Percentiles rank a stretch among this genome's conserved stretches.
phyloP scores from a whole-genome alignment of 1,284 basidiomycete genomes.

The Pseudozyma thailandica region DNA sequence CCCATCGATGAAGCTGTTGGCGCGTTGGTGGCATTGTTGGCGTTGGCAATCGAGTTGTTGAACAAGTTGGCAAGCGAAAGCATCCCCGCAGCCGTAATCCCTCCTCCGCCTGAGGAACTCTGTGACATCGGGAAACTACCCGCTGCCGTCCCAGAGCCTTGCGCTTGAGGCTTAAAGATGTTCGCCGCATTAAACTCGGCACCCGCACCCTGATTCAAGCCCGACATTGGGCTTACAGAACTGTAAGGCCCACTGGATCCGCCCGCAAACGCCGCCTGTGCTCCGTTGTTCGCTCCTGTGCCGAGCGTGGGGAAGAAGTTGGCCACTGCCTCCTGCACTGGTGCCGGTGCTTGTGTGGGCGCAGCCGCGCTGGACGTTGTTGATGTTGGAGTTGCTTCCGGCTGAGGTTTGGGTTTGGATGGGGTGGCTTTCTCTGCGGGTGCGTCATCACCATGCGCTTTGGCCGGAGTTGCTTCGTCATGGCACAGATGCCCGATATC shows the following conservation, averaged over 20 bases:
- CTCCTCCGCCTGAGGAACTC: constrained; percentile 3
- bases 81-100: constrained; percentile 22
- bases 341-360: neutral
- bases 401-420: constrained; percentile 13
- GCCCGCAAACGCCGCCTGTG: constrained; percentile 5
- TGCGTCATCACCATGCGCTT: constrained; percentile 12
- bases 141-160: neutral
- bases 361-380: neutral
- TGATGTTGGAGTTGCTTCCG: neutral
- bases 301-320: constrained; percentile 30
- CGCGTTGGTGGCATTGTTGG: neutral
- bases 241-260: constrained; percentile 36
- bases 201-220: constrained; percentile 27
- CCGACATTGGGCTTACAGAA: constrained; percentile 28
- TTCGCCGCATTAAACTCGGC: constrained; percentile 16
- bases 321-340: constrained; percentile 1
- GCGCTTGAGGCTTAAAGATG: constrained; percentile 40
- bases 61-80: constrained; percentile 35
- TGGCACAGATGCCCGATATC: constrained; percentile 70
- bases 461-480: constrained; percentile 37
- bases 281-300: neutral
- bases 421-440: constrained; percentile 8
- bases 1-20: neutral
- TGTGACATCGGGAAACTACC: constrained; percentile 18
- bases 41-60: constrained; percentile 3